Conservation (phyloP, 2,329 filamentous ascomycete genomes). For the Ilyonectria mors-panacis region DNA sequence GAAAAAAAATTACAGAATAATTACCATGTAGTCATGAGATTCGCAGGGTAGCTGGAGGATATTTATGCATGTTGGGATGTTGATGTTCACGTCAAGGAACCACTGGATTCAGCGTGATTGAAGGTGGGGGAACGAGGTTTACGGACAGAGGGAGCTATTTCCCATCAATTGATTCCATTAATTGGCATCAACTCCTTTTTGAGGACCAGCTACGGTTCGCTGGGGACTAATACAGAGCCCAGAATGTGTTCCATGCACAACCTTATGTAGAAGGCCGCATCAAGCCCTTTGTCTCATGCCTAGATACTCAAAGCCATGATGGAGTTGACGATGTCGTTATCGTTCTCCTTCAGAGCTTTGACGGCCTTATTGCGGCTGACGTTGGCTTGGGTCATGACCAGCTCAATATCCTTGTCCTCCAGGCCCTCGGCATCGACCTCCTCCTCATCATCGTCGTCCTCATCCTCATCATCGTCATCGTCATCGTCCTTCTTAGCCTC, state of each 20-base stretch:
- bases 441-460: conserved; percentile 93
- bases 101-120: not conserved
- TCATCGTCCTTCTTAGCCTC: conserved; percentile 87
- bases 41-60: too few species aligned
- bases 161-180: conserved; percentile 48
- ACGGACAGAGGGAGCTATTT: conserved; percentile 40
- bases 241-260: conserved; percentile 46
- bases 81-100: not conserved
- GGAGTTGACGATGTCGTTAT: conserved; percentile 99
- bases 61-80: not conserved
- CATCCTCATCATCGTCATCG: conserved; percentile 79
- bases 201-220: conserved; percentile 39
- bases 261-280: conserved; percentile 44
- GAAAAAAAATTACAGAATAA: not conserved
- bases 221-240: conserved; percentile 51
- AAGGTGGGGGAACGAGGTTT: conserved; percentile 10
- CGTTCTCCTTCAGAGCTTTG: conserved; percentile 98
- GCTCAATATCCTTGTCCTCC: conserved; percentile 99
- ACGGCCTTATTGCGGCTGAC: conserved; percentile 99
- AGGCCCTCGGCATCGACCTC: conserved; percentile 95
- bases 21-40: not conserved
- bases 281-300: conserved; percentile 43
- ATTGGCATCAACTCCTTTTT: conserved; percentile 48
- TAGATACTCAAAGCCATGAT: conserved; percentile 98
- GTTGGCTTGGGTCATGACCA: conserved; percentile 97